Percentiles rank a stretch among this genome's conserved stretches.
Evolutionary conservation across 2,329 filamentous ascomycete genomes (phyloP).

Genomic region (Epichloe uncinata): DNA sequence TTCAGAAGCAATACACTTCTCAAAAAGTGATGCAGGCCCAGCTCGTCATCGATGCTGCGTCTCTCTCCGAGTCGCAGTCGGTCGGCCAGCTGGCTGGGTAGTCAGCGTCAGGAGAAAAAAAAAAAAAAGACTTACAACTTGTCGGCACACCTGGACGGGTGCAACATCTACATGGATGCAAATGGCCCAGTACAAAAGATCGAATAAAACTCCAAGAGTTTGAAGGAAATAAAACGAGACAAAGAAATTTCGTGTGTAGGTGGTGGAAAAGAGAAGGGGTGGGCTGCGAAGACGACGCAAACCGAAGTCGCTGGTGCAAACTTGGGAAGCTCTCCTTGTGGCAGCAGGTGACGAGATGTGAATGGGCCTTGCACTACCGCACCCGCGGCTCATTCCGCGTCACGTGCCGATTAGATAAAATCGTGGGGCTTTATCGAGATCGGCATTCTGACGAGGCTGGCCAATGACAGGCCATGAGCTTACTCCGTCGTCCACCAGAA

Average conservation of each 20-base stretch:
- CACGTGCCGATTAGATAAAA: conserved; percentile 22
- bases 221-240: not conserved
- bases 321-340: conserved; percentile 21
- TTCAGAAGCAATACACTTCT: not conserved
- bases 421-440: not conserved
- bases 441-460: not conserved
- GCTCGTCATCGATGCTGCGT: not conserved
- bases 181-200: conserved; percentile 3
- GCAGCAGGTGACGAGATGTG: conserved; percentile 19
- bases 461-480: too few relatives aligned
- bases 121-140: conserved; percentile 21
- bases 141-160: conserved; percentile 18
- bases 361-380: conserved; percentile 13
- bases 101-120: not conserved
- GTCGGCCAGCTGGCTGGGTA: conserved; percentile 1
- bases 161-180: conserved; percentile 24
- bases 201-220: not conserved
- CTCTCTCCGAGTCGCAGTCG: not conserved
- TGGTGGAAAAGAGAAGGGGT: not conserved
- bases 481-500: too few relatives aligned
- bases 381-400: conserved; percentile 17
- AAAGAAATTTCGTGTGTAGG: not conserved
- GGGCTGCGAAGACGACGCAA: conserved; percentile 6
- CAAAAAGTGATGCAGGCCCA: too few relatives aligned
- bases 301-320: conserved; percentile 17